Evolutionary conservation across 768 basidiomycete species (phyloP), one percentile per base, ranked within the genome.

Genomic region (Tubosaeta sp.): DNA sequence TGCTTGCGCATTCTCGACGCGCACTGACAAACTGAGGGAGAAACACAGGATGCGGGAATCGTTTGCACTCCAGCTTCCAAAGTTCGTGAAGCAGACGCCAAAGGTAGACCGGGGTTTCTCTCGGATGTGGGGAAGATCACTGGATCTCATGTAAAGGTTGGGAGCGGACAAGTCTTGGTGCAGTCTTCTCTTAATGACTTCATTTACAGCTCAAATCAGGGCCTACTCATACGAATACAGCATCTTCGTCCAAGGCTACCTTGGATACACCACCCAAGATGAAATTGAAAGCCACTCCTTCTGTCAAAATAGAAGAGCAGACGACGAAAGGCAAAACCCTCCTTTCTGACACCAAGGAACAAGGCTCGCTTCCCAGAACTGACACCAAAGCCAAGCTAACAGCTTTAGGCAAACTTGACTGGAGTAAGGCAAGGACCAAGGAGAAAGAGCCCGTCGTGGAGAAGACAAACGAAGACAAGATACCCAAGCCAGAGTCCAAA

Each of bases 361-460:
- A 60, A 16, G 53, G 53, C 25, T 58, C 57, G 51, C 8, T 63
- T 31, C 38, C 50, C 8, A 58, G 54, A 37, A 42, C 33, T 4
- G 68, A 65, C 37, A 29, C 53, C 8, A 68, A 51, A 41, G 65
- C 62, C 60, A 73, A 61, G 45, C 57, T 69, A 0, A 73, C 68
- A 46, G 53, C 64, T 27, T 64, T 75, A 3, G 83, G 82, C 5
- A 82, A 79, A 60, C 72, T 85, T 6, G 80, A 85, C 57, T 86
- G 82, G 74, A 79, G 81, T 65, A 83, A 78, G 56, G 77, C 78
- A 26, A 80, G 80, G 62, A 57, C 70, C 10, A 82, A 81, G 59
- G 71, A 69, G 10, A 65, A 63, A 35, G 62, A 43, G 22, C 46
- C 51, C 1, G 45, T 48, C n/a, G 16, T 22, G 25, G 51, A 50